A percentile compares a stretch with the other conserved stretches of the same genome.
Conservation (phyloP, 345 rosid species). For the Brassica cretica region DNA sequence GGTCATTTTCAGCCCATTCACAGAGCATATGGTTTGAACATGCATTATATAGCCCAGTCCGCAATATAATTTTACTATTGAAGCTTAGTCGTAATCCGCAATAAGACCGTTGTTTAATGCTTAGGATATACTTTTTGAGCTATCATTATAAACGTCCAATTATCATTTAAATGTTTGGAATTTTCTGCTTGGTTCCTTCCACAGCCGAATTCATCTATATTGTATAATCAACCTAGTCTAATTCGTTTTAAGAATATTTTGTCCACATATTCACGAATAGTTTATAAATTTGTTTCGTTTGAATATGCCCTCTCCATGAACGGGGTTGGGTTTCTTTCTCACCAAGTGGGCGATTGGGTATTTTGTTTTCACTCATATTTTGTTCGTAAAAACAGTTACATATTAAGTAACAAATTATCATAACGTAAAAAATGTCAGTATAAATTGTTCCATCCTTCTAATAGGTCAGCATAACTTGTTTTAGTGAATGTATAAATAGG, state of each 20-base stretch:
- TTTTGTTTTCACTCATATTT: neutral
- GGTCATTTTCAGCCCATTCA: slow-evolving; percentile 1
- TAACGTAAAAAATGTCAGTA: neutral
- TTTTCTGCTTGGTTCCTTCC: slow-evolving; percentile 18
- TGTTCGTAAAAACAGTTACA: neutral
- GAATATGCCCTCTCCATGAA: neutral
- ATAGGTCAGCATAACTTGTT: neutral
- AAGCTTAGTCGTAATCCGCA: neutral
- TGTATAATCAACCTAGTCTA: neutral
- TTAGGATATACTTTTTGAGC: neutral
- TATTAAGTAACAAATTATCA: neutral
- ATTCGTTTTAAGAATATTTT: slow-evolving; percentile 4
- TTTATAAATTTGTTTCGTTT: neutral
- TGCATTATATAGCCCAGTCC: neutral
- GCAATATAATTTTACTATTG: neutral
- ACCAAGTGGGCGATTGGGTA: neutral
- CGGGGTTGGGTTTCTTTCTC: neutral
- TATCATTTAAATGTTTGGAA: neutral
- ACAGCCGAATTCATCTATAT: neutral
- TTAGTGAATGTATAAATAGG: neutral
- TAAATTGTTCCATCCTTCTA: neutral
- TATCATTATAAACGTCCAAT: neutral
- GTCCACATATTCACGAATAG: neutral
- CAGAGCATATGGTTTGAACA: neutral
- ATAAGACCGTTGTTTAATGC: slow-evolving; percentile 5